These are phyloP conservation scores for Gigaspora rosea DNA, from an alignment of 192 early-diverging fungal genomes.

Conservation along the genomic window DNA sequence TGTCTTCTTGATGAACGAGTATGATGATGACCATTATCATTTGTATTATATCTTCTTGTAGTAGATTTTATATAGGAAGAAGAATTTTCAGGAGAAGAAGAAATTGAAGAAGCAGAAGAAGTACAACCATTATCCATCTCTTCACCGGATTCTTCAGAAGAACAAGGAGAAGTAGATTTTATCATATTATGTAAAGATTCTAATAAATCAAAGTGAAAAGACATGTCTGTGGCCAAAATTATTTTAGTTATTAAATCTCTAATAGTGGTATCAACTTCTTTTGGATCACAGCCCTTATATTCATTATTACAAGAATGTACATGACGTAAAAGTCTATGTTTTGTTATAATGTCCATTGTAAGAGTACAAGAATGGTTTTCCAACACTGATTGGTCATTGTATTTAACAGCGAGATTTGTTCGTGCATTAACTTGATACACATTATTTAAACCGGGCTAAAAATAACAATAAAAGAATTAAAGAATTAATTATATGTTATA, in stretches of 20 bases:
- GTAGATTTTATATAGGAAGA: constrained; percentile 29
- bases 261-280: constrained; percentile 41
- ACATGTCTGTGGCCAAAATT: constrained; percentile 93
- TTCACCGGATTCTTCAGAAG: constrained; percentile 15
- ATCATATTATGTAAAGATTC: constrained; percentile 52
- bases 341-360: constrained; percentile 70
- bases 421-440: constrained; percentile 86
- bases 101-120: constrained; percentile 22
- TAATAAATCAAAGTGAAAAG: constrained; percentile 76
- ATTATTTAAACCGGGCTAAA: constrained; percentile 89
- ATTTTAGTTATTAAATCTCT: constrained; percentile 60
- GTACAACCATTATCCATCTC: constrained; percentile 11
- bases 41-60: constrained; percentile 23
- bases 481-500: neutral
- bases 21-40: constrained; percentile 4
- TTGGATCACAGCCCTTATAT: neutral
- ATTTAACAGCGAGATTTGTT: constrained; percentile 71
- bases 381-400: constrained; percentile 80
- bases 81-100: constrained; percentile 35
- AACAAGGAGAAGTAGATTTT: constrained; percentile 37
- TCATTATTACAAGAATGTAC: constrained; percentile 56
- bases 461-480: neutral
- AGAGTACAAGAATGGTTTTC: constrained; percentile 85
- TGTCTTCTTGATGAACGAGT: constrained; percentile 25
- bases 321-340: constrained; percentile 70